Conservation (phyloP, 345 rosid species). For the Boechera divaricarpa region DNA sequence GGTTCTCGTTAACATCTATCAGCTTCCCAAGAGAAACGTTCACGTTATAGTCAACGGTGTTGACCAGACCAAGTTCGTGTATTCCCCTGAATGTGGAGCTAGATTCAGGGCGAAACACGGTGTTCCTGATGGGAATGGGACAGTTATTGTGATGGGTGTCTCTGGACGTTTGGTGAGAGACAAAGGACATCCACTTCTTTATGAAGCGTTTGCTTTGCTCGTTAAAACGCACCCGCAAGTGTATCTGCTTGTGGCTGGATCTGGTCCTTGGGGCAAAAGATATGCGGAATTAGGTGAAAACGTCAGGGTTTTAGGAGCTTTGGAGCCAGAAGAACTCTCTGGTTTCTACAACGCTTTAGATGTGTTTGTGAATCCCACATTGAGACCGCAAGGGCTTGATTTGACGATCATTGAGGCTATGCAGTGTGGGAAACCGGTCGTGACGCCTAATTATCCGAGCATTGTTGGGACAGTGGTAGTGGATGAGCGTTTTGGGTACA, state of each 20-base stretch:
- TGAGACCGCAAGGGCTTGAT: conserved; percentile 78
- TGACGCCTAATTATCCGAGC: conserved; percentile 74
- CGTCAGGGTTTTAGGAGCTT: conserved; percentile 63
- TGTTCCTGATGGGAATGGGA: conserved; percentile 46
- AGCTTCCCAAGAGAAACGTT: conserved; percentile 57
- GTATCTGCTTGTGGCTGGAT: conserved; percentile 65
- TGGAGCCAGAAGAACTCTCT: conserved; percentile 58
- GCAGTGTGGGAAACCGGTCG: conserved; percentile 73
- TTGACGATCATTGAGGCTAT: conserved; percentile 73
- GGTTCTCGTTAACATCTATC: conserved; percentile 63
- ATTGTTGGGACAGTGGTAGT: conserved; percentile 69
- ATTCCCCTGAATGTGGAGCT: conserved; percentile 48
- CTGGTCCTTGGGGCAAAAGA: conserved; percentile 77
- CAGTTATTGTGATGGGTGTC: conserved; percentile 63
- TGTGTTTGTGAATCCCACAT: conserved; percentile 74
- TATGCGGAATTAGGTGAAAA: conserved; percentile 59
- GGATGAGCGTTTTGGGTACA: conserved; percentile 59
- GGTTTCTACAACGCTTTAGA: conserved; percentile 68
- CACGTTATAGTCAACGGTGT: conserved; percentile 82
- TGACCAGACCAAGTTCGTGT: conserved; percentile 56
- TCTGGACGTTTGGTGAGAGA: conserved; percentile 78
- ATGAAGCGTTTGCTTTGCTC: conserved; percentile 60
- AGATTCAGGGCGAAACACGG: conserved; percentile 54
- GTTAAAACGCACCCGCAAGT: conserved; percentile 47
- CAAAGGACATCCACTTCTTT: conserved; percentile 75